Conservation (phyloP, 2,329 filamentous ascomycete genomes). For the Penicillium hordei region DNA sequence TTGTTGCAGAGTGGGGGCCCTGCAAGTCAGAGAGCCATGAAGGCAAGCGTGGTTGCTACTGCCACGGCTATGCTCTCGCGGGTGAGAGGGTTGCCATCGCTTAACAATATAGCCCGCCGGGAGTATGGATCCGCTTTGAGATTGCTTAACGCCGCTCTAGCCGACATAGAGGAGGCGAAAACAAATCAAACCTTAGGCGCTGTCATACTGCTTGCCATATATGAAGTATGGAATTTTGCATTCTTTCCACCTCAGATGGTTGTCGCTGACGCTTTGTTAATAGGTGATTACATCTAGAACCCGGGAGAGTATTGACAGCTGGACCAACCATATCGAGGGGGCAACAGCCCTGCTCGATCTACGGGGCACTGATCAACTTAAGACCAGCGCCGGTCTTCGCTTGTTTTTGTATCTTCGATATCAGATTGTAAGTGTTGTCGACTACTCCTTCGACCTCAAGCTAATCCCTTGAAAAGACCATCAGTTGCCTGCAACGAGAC, state of each 20-base stretch:
- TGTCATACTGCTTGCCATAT: slow-evolving; percentile 61
- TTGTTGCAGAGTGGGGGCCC: slow-evolving; percentile 20
- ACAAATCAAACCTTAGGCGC: slow-evolving; percentile 51
- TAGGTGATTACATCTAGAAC: slow-evolving; percentile 44
- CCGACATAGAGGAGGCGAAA: slow-evolving; percentile 36
- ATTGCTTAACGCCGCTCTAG: slow-evolving; percentile 38
- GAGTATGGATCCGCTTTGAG: slow-evolving; percentile 58
- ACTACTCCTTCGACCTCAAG: neutral
- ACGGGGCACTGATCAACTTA: slow-evolving; percentile 40
- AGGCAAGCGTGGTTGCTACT: slow-evolving; percentile 56
- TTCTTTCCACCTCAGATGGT: neutral
- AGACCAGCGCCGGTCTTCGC: slow-evolving; percentile 49
- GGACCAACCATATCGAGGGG: slow-evolving; percentile 60
- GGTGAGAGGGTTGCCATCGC: slow-evolving; percentile 47
- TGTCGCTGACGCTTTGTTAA: neutral
- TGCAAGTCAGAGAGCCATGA: slow-evolving; percentile 34
- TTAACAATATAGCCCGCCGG: slow-evolving; percentile 51
- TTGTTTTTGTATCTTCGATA: slow-evolving; percentile 58
- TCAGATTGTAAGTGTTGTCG: slow-evolving; percentile 51
- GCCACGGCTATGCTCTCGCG: slow-evolving; percentile 61
- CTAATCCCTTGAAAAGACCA: slow-evolving; percentile 28
- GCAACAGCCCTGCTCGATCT: slow-evolving; percentile 58
- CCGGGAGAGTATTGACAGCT: slow-evolving; percentile 50
- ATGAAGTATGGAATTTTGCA: slow-evolving; percentile 52
- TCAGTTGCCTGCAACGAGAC: slow-evolving; percentile 38